phyloP scores from a whole-genome alignment of 179 eudicot species.

The Beta lomatogona region DNA sequence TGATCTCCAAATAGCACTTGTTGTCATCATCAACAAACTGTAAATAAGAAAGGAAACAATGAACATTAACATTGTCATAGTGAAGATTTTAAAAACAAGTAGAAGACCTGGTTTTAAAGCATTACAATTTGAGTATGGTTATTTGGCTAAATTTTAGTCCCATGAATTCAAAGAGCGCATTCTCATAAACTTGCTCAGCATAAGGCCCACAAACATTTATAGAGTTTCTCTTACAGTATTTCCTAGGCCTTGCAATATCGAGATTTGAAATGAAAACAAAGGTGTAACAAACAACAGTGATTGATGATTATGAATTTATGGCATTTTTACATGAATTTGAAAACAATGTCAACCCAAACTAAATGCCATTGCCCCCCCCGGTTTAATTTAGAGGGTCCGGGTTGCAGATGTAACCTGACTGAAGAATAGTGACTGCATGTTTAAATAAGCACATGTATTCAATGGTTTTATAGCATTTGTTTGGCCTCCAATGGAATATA shows the following conservation, averaged over 20 bases:
- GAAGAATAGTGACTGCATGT: slow-evolving; percentile 11
- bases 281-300: slow-evolving; percentile 10
- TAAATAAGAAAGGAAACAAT: not conserved
- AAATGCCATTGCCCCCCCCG: slow-evolving; percentile 18
- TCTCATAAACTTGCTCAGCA: too few relatives aligned
- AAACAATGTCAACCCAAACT: slow-evolving; percentile 9
- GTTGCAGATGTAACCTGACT: slow-evolving; percentile 17
- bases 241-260: not conserved
- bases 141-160: too few relatives aligned
- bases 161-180: too few relatives aligned
- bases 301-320: slow-evolving; percentile 1
- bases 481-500: slow-evolving; percentile 5
- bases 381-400: slow-evolving; percentile 23
- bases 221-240: too few relatives aligned
- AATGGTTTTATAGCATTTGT: slow-evolving; percentile 11
- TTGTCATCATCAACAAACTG: slow-evolving; percentile 48
- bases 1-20: slow-evolving; percentile 43
- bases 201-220: too few relatives aligned
- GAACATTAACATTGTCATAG: not conserved
- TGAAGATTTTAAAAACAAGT: not conserved
- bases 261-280: not conserved
- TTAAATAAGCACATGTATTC: slow-evolving; percentile 6
- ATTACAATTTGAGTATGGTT: not conserved
- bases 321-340: slow-evolving; percentile 6
- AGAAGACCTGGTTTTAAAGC: not conserved